Base-by-base conservation (phyloP, 2,329 filamentous ascomycete genomes). In the Beauveria sp. region DNA sequence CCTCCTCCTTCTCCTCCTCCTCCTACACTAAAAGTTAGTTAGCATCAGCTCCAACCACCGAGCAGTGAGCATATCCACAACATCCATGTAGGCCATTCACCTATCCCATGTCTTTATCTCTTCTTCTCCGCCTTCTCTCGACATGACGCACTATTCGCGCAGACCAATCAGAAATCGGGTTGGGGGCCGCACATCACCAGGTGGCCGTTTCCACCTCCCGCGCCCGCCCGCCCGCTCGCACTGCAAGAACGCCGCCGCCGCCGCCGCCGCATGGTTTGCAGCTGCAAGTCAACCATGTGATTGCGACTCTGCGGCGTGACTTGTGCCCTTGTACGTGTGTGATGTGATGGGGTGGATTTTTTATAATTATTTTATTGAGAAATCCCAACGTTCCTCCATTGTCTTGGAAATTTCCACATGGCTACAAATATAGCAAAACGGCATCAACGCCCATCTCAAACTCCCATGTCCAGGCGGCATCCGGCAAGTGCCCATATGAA, bases 221-320 rank as follows among this genome's bases (percentile, higher is more conserved):
- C 34, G 24, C 30, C 30, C 30, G 9, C 50, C 28, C 24, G 12
- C 22, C 40, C 18, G 8, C 37, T 34, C 30, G 3, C 30, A 34
- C 30, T 34, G 30, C 30, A 30, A 30, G 28, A 30, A 30, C 28
- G 28, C 8, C 28, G 28, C 30, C 14, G 20, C 47, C 26, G 7
- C 26, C 22, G 34, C 30, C 51, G 16, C 20, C 10, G 20, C 51
- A 43, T 54, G 51, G 51, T 54, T 53, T 54, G 51, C 51, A 54
- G 51, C 54, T 56, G 54, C 54, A 43, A 20, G 43, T 56, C 54
- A 56, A 47, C 54, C 26, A 41, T 55, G 40, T 55, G 24, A 55
- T 55, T 47, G 54, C 54, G 43, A 47, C 43, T 56, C 54, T 56
- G 54, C 52, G 24, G 37, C 52, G 37, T 34, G 53, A 30, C 41